These are phyloP conservation scores for Schizonepeta tenuifolia DNA, from an alignment of 257 asterid species.

Conservation along the genomic window DNA sequence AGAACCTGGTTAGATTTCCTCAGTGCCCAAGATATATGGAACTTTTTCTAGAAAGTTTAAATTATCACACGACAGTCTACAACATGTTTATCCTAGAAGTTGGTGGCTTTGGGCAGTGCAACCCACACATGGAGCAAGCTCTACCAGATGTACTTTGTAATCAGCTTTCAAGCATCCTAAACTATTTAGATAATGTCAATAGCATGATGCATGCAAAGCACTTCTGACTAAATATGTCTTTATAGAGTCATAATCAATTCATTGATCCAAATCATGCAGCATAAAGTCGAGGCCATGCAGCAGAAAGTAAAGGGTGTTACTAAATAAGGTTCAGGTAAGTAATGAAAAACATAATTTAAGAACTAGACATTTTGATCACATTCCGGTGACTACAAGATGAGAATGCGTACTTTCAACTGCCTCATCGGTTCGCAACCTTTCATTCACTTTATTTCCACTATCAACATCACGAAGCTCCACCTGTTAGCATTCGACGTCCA, in stretches of 20 bases:
- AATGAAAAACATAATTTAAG: slow-evolving; percentile 16
- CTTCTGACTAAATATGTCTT: slow-evolving; percentile 13
- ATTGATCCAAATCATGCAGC: background rate
- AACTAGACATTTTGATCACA: slow-evolving; percentile 20
- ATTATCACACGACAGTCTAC: background rate
- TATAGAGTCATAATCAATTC: slow-evolving; percentile 10
- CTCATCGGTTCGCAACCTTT: slow-evolving; percentile 93
- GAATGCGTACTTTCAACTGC: slow-evolving; percentile 74
- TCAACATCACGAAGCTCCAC: slow-evolving; percentile 98
- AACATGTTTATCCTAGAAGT: background rate
- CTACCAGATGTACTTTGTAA: slow-evolving; percentile 9
- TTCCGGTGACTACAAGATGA: slow-evolving; percentile 21
- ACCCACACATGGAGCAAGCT: slow-evolving; percentile 9
- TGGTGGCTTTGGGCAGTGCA: slow-evolving; percentile 2
- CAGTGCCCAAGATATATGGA: background rate
- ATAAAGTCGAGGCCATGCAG: slow-evolving; percentile 22
- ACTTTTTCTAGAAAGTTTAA: background rate
- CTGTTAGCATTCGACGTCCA: slow-evolving; percentile 50
- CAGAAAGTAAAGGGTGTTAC: slow-evolving; percentile 2
- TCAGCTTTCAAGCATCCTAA: background rate
- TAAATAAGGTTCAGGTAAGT: background rate
- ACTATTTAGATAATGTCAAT: slow-evolving; percentile 2
- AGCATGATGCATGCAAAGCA: background rate
- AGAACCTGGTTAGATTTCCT: background rate
- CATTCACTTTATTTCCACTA: slow-evolving; percentile 87